A percentile compares a stretch with the other conserved stretches of the same genome.
phyloP scores from a whole-genome alignment of 108 stramenopile species.

The Schizochytrium sp. region DNA sequence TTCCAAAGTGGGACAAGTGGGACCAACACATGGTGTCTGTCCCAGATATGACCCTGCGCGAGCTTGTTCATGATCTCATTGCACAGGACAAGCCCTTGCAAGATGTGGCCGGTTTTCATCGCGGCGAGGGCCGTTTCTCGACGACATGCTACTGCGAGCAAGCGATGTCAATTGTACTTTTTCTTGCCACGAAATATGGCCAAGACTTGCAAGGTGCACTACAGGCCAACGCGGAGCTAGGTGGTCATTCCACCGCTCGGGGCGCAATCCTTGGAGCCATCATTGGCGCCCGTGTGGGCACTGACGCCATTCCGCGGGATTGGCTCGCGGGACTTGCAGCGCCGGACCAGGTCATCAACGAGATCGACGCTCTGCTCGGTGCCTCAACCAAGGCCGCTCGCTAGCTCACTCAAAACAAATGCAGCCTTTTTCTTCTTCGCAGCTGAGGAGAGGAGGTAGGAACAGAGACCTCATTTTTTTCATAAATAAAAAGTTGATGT shows the following conservation, averaged over 20 bases:
- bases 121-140: slow-evolving; percentile 18
- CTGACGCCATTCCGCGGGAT: neutral
- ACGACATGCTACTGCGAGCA: slow-evolving; percentile 37
- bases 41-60: neutral
- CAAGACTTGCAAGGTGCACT: slow-evolving; percentile 24
- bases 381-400: neutral
- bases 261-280: slow-evolving; percentile 32
- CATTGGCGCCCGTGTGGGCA: slow-evolving; percentile 19
- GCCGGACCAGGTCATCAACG: neutral
- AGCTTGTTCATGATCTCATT: slow-evolving; percentile 25
- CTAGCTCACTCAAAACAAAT: too few relatives aligned
- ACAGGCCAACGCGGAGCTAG: slow-evolving; percentile 23
- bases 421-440: too few relatives aligned
- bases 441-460: too few relatives aligned
- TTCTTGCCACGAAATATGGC: slow-evolving; percentile 27
- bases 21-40: slow-evolving; percentile 25
- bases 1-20: slow-evolving; percentile 32
- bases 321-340: neutral
- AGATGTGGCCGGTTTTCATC: slow-evolving; percentile 22
- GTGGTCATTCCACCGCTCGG: slow-evolving; percentile 30
- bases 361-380: neutral
- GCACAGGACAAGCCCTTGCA: slow-evolving; percentile 18
- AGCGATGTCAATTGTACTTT: slow-evolving; percentile 25
- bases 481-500: too few relatives aligned
- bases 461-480: too few relatives aligned